These are phyloP conservation scores for Trapa bicornis DNA, from an alignment of 345 rosid genomes.

Conservation along the genomic window DNA sequence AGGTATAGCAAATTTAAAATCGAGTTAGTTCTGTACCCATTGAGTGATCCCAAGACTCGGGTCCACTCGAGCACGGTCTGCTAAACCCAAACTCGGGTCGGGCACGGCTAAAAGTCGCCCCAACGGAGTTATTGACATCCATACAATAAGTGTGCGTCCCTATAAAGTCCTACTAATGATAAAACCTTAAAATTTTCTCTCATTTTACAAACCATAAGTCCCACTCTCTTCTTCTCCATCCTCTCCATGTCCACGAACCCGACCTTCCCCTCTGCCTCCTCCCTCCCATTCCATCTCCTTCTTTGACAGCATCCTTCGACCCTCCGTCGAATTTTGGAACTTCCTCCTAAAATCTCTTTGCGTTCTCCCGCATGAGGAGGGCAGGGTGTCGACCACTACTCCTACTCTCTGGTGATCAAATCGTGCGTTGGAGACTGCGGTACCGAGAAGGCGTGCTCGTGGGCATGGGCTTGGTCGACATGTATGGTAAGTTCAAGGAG, in stretches of 20 bases:
- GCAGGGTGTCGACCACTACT: constrained; percentile 31
- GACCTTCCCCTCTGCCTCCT: background rate
- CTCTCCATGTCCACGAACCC: constrained; percentile 5
- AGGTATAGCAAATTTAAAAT: too few species aligned
- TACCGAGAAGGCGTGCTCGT: constrained; percentile 40
- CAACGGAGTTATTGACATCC: too few species aligned
- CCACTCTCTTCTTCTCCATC: constrained; percentile 12
- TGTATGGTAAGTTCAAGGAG: too few species aligned
- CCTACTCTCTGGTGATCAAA: constrained; percentile 42
- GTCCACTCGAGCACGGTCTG: too few species aligned
- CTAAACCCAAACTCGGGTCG: too few species aligned
- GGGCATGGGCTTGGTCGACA: constrained; percentile 23
- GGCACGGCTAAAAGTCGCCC: too few species aligned
- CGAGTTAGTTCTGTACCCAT: too few species aligned
- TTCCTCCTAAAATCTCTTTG: constrained; percentile 35
- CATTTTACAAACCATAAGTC: too few species aligned
- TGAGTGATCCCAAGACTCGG: too few species aligned
- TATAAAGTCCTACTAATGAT: too few species aligned
- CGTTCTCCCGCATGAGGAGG: constrained; percentile 41
- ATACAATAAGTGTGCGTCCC: too few species aligned
- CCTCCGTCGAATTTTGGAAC: constrained; percentile 49
- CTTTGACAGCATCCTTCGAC: constrained; percentile 31
- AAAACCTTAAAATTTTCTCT: background rate
- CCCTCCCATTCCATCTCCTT: constrained; percentile 33
- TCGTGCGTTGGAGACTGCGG: constrained; percentile 31